phyloP scores from a whole-genome alignment of 306 rosid species.

The Pyrus pyrifolia region DNA sequence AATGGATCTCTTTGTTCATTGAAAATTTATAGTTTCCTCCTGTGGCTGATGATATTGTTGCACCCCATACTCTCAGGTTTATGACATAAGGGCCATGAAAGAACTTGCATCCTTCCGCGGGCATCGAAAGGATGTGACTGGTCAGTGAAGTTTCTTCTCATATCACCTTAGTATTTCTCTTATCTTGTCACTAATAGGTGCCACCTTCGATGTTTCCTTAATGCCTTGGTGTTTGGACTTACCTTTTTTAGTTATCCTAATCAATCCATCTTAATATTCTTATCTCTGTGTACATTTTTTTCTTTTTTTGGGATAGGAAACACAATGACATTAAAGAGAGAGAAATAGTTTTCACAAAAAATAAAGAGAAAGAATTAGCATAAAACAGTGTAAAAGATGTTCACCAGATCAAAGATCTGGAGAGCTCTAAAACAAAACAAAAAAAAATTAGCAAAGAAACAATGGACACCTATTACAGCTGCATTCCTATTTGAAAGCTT shows the following conservation, averaged over 20 bases:
- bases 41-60: conserved; percentile 3
- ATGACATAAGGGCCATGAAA: conserved; percentile 97
- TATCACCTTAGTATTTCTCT: neutral
- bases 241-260: neutral
- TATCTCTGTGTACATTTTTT: neutral
- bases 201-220: neutral
- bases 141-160: conserved; percentile 38
- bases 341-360: neutral
- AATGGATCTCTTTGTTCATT: neutral
- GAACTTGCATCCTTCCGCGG: conserved; percentile 99
- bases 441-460: neutral
- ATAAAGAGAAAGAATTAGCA: neutral
- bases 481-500: neutral
- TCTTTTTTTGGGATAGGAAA: neutral
- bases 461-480: neutral
- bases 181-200: neutral
- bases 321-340: neutral
- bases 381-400: neutral
- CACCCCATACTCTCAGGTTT: conserved; percentile 53
- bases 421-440: too few species aligned
- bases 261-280: neutral
- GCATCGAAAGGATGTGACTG: conserved; percentile 89
- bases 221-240: neutral
- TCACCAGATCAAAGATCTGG: neutral
- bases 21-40: neutral